Conservation (phyloP, 805 yeast species). For the Saccharomycopsis capsularis region DNA sequence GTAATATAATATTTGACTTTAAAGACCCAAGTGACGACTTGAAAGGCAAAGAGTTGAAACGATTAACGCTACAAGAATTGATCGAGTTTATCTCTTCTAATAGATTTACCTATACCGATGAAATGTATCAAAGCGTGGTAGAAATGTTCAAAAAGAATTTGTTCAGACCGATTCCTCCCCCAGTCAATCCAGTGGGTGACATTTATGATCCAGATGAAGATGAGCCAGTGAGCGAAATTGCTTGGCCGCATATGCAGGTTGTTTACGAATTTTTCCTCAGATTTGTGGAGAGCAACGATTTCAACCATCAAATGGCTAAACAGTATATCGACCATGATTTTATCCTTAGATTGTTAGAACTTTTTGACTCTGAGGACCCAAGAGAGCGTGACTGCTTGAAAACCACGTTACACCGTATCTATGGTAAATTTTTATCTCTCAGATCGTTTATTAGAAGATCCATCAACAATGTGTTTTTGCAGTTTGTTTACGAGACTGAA, state of each 20-base stretch:
- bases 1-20: slow-evolving; percentile 91
- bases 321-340: slow-evolving; percentile 90
- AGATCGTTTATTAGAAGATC: slow-evolving; percentile 88
- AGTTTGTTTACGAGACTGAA: slow-evolving; percentile 91
- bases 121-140: slow-evolving; percentile 82
- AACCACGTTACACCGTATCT: slow-evolving; percentile 91
- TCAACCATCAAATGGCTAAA: slow-evolving; percentile 87
- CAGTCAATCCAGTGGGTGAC: slow-evolving; percentile 95
- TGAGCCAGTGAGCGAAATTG: slow-evolving; percentile 91
- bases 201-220: slow-evolving; percentile 97
- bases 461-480: slow-evolving; percentile 86
- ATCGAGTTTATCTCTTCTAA: slow-evolving; percentile 80
- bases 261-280: slow-evolving; percentile 91
- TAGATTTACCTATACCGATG: slow-evolving; percentile 81
- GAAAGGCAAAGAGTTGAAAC: slow-evolving; percentile 86
- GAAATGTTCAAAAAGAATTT: slow-evolving; percentile 83
- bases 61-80: slow-evolving; percentile 80
- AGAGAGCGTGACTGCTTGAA: slow-evolving; percentile 92
- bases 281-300: slow-evolving; percentile 91
- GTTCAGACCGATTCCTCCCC: slow-evolving; percentile 96
- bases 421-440: slow-evolving; percentile 86
- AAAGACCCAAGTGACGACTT: slow-evolving; percentile 88
- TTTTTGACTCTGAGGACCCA: slow-evolving; percentile 95
- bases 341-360: slow-evolving; percentile 69
- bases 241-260: slow-evolving; percentile 99